Evolutionary conservation across 768 basidiomycete species (phyloP), one percentile per base, ranked within the genome.

Genomic region (Pisolithus marmoratus): DNA sequence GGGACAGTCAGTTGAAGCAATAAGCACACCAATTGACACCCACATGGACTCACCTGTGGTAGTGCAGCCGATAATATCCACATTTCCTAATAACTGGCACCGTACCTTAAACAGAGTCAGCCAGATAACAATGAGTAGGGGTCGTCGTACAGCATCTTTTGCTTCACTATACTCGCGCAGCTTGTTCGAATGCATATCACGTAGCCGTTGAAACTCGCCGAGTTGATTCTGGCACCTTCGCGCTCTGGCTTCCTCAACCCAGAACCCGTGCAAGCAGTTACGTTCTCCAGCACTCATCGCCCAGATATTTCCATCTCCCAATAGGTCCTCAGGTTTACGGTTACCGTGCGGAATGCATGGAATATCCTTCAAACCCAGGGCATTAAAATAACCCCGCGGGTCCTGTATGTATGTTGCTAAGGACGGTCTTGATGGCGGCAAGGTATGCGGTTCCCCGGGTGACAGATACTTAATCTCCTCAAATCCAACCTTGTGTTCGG

Each of bases 11-110:
- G 43, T 36, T 27, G 40, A 11, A 24, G 19, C 38, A 24, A 41
- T 11, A 5, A 3, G n/a, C 26, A 20, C 22, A 22, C 38, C 42
- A 14, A 27, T 34, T 11, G 24, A 29, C n/a, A 17, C 50, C 49
- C 14, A 36, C n/a, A 12, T 5, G 34, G 15, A 52, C 62, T 2
- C 60, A 84, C 85, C 86, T 22, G 82, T 88, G 0, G 87, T 90
- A 0, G 88, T 91, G 54, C 86, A 88, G 6, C 84, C 89, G 43
- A 90, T 78, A 19, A 91, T 73, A 58, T 87, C 78, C 0, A 78
- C 73, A 6, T 72, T 63, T 29, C 64, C 61, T 6, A 91, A 70
- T 7, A 90, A 65, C 4, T 73, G 71, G 0, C 82, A 76, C 12
- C 82, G 75, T 46, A 72, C 66, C 87, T 90, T 55, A 1, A 2